Conservation (phyloP, 441 rosid genomes). For the Biscutella laevigata region DNA sequence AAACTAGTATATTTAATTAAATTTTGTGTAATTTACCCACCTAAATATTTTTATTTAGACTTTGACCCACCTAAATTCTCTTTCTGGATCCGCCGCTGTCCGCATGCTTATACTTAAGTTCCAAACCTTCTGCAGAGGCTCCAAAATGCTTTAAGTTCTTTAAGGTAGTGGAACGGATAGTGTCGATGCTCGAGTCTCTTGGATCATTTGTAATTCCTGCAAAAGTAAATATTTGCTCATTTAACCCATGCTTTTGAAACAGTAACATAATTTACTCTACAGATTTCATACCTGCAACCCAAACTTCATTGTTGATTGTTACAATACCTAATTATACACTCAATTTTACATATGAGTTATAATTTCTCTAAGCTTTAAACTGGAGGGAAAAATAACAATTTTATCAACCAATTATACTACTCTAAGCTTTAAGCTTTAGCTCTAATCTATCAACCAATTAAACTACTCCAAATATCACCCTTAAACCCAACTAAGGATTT, state of each 20-base stretch:
- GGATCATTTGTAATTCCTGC: constrained; percentile 79
- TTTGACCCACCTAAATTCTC: too few relatives aligned
- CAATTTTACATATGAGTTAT: not conserved
- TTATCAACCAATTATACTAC: too few relatives aligned
- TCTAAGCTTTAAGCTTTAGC: too few relatives aligned
- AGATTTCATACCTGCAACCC: not conserved
- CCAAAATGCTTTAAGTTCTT: constrained; percentile 67
- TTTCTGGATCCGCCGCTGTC: too few relatives aligned
- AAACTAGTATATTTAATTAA: too few relatives aligned
- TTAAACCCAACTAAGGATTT: too few relatives aligned
- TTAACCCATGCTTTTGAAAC: not conserved
- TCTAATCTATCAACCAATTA: too few relatives aligned
- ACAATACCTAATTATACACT: not conserved
- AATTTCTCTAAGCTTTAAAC: not conserved
- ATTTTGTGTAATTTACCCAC: too few relatives aligned
- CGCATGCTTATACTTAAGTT: too few relatives aligned
- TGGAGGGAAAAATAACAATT: too few relatives aligned
- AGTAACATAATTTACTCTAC: not conserved
- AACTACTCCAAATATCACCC: too few relatives aligned
- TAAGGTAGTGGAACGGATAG: constrained; percentile 60
- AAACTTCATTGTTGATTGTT: not conserved
- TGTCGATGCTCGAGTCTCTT: constrained; percentile 67
- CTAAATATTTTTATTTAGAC: too few relatives aligned
- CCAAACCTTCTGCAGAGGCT: constrained; percentile 68
- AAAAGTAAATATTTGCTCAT: not conserved